Base-by-base conservation (phyloP, 2,329 filamentous ascomycete genomes). In the Metarhizium album region DNA sequence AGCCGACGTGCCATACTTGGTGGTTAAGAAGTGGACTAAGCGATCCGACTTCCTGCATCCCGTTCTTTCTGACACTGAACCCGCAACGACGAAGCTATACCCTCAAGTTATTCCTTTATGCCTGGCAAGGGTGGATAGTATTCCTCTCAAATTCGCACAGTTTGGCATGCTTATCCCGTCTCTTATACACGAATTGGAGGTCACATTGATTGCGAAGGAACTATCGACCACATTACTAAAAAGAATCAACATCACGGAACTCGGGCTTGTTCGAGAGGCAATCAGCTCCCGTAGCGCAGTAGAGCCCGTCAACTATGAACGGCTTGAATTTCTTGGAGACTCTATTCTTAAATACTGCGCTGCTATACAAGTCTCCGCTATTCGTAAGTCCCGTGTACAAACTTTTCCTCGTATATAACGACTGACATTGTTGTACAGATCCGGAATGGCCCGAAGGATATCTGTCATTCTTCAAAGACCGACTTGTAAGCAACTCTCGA, bases 261-360 rank as follows among this genome's bases (percentile, higher is more conserved):
- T 79, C 3, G 65, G 69, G 1, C 68, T 85, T 33, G 62, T 94
- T 0, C 63, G 82, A 1, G 82, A 80, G 9, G 89, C 90, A 1
- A 83, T 94, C 47, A 86, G 78, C 47, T 73, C 87, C 0, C 79
- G 83, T 0, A 73, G 73, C 1, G 81, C 87, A 0, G 61, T 66
- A 2, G 80, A 83, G 46, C 64, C 69, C 1, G 75, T 74, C 0
- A 78, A 95, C 56, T 96, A 96, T 61, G 86, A 97, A 59, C 75
- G 86, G 2, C 71, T 95, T 0, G 93, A 97, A 62, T 94, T 94
- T 57, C 70, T 96, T 0, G 93, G 93, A 0, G 91, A 97, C 60
- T 82, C 82, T 0, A 73, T 95, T 2, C 73, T 97, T 37, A 97
- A 97, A 60, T 79, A 84, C 51, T 80, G 79, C 45, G 75, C 85